These are phyloP conservation scores for Rhizoclosmatium globosum DNA, from an alignment of 192 early-diverging fungal species.

Conservation along the genomic window DNA sequence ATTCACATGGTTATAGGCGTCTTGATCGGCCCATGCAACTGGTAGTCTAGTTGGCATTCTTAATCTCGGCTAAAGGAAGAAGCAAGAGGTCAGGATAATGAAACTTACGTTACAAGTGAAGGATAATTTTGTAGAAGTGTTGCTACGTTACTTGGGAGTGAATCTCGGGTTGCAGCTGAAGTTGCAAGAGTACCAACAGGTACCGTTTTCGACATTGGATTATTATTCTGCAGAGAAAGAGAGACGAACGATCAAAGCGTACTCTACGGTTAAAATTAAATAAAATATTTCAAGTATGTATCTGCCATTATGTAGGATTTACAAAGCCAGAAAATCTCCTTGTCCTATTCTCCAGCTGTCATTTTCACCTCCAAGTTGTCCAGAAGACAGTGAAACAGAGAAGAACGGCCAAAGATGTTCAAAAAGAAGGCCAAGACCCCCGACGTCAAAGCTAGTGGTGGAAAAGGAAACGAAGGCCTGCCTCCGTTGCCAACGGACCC, in stretches of 20 bases:
- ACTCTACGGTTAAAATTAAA: too few species aligned
- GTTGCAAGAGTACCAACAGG: constrained; percentile 26
- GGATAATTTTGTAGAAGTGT: constrained; percentile 26
- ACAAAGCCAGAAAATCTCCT: constrained; percentile 5
- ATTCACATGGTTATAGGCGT: constrained; percentile 35
- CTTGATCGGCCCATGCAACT: constrained; percentile 39
- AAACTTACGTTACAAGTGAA: constrained; percentile 35
- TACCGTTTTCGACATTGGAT: constrained; percentile 2
- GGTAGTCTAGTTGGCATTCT: neutral
- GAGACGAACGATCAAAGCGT: too few species aligned
- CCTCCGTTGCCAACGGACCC: neutral
- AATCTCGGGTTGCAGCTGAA: constrained; percentile 11
- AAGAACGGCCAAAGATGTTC: neutral
- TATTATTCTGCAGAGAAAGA: neutral
- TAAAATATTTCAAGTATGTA: too few species aligned
- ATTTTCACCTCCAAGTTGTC: neutral
- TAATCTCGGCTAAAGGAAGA: neutral
- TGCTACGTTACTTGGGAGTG: constrained; percentile 16
- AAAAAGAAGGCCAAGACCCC: neutral
- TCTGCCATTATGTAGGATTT: constrained; percentile 10
- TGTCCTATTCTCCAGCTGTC: neutral
- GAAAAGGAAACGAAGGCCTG: neutral
- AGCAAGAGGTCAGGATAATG: neutral
- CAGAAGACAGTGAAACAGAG: neutral
- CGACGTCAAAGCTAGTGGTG: neutral